Percentiles rank a stretch among this genome's conserved stretches.
phyloP scores from a whole-genome alignment of 2,329 filamentous ascomycete genomes.

The Aureobasidium sp. region DNA sequence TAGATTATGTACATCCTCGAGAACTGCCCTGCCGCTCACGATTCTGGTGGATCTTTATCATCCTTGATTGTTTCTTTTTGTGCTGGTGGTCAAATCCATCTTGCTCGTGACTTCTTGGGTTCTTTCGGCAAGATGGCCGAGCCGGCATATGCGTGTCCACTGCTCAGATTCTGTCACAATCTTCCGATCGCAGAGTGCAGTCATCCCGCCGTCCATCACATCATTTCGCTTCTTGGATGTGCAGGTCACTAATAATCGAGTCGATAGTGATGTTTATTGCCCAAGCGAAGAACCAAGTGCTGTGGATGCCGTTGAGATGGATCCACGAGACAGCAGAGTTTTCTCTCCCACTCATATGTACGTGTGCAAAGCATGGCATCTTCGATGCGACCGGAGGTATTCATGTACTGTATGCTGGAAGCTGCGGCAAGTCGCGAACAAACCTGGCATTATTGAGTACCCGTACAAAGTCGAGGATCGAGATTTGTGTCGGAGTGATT shows the following conservation, averaged over 20 bases:
- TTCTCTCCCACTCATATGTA: background rate
- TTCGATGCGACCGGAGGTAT: background rate
- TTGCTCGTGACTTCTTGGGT: background rate
- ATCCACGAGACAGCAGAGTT: background rate
- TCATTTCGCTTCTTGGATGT: constrained; percentile 11
- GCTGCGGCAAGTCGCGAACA: background rate
- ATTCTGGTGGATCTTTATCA: background rate
- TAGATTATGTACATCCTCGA: background rate
- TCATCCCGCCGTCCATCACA: background rate
- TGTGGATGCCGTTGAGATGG: background rate
- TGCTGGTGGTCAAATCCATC: background rate
- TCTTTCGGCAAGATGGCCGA: background rate
- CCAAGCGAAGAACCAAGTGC: background rate
- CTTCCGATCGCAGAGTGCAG: background rate
- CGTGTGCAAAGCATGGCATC: background rate
- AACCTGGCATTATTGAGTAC: background rate
- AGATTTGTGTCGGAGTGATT: background rate
- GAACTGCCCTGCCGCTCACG: background rate
- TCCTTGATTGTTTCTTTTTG: background rate
- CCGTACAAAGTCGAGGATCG: background rate
- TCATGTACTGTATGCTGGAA: background rate
- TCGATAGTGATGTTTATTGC: background rate
- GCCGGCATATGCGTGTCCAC: background rate
- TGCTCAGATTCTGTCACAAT: constrained; percentile 2
- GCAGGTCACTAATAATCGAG: background rate